phyloP scores from a whole-genome alignment of 768 basidiomycete species.

The Russula sp. region DNA sequence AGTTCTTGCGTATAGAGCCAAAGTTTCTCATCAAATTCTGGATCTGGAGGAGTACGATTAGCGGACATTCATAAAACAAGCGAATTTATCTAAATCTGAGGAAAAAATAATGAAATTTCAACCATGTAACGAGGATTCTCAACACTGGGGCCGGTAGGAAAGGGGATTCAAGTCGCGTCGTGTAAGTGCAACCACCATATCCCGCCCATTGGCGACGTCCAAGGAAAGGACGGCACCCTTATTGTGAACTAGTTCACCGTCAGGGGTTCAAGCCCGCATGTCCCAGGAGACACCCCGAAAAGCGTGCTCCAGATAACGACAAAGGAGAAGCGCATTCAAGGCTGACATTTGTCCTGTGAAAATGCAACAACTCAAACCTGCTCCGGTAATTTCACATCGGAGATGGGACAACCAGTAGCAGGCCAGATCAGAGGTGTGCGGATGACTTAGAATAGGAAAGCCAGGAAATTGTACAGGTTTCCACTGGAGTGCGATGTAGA shows the following conservation, averaged over 20 bases:
- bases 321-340: too few species aligned
- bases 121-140: neutral
- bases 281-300: neutral
- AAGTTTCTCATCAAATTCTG: constrained; percentile 53
- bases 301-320: neutral
- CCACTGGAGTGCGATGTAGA: neutral
- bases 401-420: neutral
- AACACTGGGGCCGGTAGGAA: too few species aligned
- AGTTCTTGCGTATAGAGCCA: constrained; percentile 53
- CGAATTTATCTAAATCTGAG: neutral
- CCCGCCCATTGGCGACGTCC: neutral
- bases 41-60: constrained; percentile 5
- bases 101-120: neutral
- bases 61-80: neutral
- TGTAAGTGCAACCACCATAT: neutral
- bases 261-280: neutral
- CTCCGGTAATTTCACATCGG: neutral
- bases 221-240: neutral
- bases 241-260: neutral
- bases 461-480: neutral
- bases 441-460: neutral
- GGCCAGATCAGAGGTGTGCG: neutral
- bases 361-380: neutral
- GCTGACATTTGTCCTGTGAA: neutral
- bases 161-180: neutral